These are phyloP conservation scores for Trifolium fragiferum DNA, from an alignment of 306 rosid species.

Conservation along the genomic window DNA sequence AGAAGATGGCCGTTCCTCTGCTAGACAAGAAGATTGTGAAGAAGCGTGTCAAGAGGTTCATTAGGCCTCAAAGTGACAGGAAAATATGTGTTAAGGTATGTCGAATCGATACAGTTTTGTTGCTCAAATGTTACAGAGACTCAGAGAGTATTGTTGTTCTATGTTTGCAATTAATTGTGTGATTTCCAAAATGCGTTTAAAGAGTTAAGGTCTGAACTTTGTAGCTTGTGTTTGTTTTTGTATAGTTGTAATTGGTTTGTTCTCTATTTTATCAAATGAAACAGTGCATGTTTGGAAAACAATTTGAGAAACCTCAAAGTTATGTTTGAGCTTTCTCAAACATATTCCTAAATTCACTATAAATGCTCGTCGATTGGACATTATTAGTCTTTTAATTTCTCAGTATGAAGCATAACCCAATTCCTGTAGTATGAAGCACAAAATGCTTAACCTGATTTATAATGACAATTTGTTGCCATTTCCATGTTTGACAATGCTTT, in stretches of 20 bases:
- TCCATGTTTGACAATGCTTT: neutral
- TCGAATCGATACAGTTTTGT: too few species aligned
- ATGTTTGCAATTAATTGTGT: too few species aligned
- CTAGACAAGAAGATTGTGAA: conserved; percentile 64
- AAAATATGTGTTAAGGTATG: conserved; percentile 62
- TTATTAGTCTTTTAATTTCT: neutral
- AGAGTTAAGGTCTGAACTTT: too few species aligned
- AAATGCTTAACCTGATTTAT: neutral
- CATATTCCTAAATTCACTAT: neutral
- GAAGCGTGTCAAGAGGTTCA: conserved; percentile 69
- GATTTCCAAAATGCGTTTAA: too few species aligned
- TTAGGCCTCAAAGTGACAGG: conserved; percentile 67
- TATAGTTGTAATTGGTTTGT: too few species aligned
- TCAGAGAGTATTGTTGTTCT: too few species aligned
- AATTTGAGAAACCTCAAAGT: neutral
- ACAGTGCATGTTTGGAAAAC: neutral
- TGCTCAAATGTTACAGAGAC: too few species aligned
- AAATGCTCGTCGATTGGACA: neutral
- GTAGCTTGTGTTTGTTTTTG: neutral
- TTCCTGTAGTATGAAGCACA: too few species aligned
- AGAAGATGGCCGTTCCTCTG: conserved; percentile 64
- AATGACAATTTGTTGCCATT: neutral
- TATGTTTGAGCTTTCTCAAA: neutral
- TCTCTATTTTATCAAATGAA: neutral
- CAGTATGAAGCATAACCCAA: too few species aligned